Base-by-base conservation (phyloP, 768 basidiomycete species). In the Leccinum subgranulosum region DNA sequence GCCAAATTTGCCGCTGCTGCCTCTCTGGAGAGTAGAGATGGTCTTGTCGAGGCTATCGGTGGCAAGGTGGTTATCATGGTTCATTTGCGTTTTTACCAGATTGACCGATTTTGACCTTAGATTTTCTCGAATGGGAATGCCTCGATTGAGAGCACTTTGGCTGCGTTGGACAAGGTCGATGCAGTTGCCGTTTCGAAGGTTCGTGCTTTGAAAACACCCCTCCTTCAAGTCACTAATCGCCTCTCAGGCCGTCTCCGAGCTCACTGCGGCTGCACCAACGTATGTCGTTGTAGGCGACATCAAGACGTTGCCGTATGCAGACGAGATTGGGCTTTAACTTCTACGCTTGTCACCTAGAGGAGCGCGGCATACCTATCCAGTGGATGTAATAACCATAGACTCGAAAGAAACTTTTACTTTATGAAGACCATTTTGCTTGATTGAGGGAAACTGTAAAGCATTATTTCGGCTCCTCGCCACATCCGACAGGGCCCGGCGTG, bases 271-370 rank as follows among this genome's bases (percentile, higher is more conserved):
- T 64, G 90, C 92, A 75, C 91, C 95, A 19, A 94, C 93, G 25
- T 92, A 81, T 63, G 92, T 98, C 41, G 88, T 86, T 11, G 80
- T 98, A 50, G 97, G 95, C 47, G 85, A 96, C 68, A 75, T 86
- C 62, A 75, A 79, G 64, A 68, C 81, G 29, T 80, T 98, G 49
- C 96, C 97, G 14, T 88, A 88, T 69, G 83, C 85, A 64, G 92
- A 94, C 66, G 91, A 92, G 72, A 74, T 94, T 58, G 91, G 91
- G 49, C 81, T 94, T 61, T 92, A 73, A 83, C 2, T 49, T 34
- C 41, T 34, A 15, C 15, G 27, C 43, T 47, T 48, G 36, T 47
- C 46, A 49, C 29, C 23, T 39, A 36, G 25, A 55, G 51, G 60
- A 33, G 33, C 31, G n/a, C 28, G 54, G 56, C 51, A 59, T 59